These are phyloP conservation scores for Vachellia pachyceras DNA, from an alignment of 306 rosid species.

Conservation along the genomic window DNA sequence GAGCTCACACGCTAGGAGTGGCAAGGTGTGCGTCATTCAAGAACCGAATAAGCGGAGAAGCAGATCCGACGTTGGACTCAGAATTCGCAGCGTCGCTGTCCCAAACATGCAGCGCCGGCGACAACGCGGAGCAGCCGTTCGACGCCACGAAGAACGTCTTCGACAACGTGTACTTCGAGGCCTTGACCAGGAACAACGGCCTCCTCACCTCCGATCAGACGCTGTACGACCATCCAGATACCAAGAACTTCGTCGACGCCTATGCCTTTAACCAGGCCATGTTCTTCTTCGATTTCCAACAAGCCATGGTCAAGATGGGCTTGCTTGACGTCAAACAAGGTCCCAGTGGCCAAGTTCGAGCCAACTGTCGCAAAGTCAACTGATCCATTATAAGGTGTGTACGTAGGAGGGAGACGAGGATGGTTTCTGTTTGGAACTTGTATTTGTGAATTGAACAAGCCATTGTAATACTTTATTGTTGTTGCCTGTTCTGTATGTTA, in stretches of 20 bases:
- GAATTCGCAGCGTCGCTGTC: slow-evolving; percentile 56
- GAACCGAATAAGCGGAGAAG: slow-evolving; percentile 48
- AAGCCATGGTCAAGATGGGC: slow-evolving; percentile 83
- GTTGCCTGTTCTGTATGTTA: background rate
- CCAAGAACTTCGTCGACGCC: slow-evolving; percentile 63
- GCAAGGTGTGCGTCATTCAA: slow-evolving; percentile 87
- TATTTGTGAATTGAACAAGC: background rate
- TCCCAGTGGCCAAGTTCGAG: slow-evolving; percentile 67
- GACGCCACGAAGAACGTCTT: slow-evolving; percentile 62
- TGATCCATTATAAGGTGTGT: slow-evolving; percentile 10
- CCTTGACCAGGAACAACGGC: slow-evolving; percentile 57
- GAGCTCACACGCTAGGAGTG: slow-evolving; percentile 93
- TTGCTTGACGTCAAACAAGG: slow-evolving; percentile 64
- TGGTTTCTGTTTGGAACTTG: background rate
- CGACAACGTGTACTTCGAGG: slow-evolving; percentile 67
- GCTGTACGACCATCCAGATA: slow-evolving; percentile 55
- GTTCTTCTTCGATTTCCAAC: slow-evolving; percentile 86
- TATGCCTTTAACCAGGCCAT: slow-evolving; percentile 78
- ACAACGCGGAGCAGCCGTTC: slow-evolving; percentile 64
- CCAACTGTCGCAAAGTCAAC: slow-evolving; percentile 66
- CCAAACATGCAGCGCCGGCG: slow-evolving; percentile 70
- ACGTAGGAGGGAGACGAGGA: background rate
- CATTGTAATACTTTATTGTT: background rate
- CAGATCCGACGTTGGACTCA: slow-evolving; percentile 55
- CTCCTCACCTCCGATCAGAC: slow-evolving; percentile 78